phyloP scores from a whole-genome alignment of 2,329 filamentous ascomycete genomes.

The Exophiala aquamarina region DNA sequence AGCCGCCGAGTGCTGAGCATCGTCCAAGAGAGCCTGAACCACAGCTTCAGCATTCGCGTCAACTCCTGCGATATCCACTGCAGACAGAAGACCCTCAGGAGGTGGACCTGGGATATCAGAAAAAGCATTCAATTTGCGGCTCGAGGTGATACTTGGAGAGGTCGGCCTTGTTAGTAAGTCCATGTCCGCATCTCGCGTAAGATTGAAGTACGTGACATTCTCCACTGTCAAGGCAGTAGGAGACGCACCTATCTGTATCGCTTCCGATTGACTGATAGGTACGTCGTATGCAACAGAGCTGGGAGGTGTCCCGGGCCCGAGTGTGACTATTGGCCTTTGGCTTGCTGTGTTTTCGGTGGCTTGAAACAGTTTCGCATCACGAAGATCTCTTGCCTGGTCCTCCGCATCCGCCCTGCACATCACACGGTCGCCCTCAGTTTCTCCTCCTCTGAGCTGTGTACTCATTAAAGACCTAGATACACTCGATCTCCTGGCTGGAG shows the following conservation, averaged over 20 bases:
- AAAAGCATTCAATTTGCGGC: conserved; percentile 3
- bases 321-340: conserved; percentile 1
- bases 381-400: conserved; percentile 54
- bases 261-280: too few species aligned
- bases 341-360: conserved; percentile 36
- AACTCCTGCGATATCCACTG: conserved; percentile 4
- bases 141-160: conserved; percentile 2
- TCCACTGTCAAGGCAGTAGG: conserved; percentile 48
- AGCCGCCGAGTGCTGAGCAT: background rate
- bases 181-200: background rate
- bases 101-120: conserved; percentile 21
- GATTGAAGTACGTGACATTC: conserved; percentile 50
- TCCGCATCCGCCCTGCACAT: conserved; percentile 51
- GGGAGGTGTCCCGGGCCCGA: background rate
- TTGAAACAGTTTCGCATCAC: conserved; percentile 57
- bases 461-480: conserved; percentile 31
- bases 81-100: conserved; percentile 9
- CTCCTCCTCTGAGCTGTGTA: conserved; percentile 12
- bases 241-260: background rate
- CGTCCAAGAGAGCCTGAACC: conserved; percentile 6
- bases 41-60: conserved; percentile 7
- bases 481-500: conserved; percentile 31
- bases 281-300: background rate
- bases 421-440: conserved; percentile 45
- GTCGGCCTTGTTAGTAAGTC: background rate